Evolutionary conservation across 2,329 filamentous ascomycete species (phyloP), one percentile per base, ranked within the genome.

Genomic region (Ilyonectria robusta): DNA sequence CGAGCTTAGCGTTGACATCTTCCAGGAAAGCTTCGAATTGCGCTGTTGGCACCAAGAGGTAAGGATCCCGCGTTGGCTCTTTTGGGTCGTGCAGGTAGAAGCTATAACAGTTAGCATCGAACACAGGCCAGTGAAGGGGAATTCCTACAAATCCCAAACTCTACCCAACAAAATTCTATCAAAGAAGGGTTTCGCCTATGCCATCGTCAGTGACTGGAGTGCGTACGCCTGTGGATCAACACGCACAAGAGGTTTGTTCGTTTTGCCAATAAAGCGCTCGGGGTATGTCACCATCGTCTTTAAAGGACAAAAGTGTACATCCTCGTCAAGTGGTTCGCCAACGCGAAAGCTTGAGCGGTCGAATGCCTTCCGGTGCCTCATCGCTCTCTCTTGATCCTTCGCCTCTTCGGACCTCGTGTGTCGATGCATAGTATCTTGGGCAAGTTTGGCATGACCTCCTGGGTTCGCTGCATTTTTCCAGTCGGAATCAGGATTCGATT

Each of bases 101-200:
- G 61, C 92, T 93, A 54, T 15, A 19, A 11, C 19, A 29, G 60
- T 76, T 58, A 76, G 68, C 9, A 21, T 50, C 6, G 40, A 51
- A 9, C 11, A 40, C 7, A 46, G 9, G 5, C 7, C n/a, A 2
- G 26, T 9, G 7, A 55, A 29, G 10, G 13, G 19, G 11, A 2
- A 0, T 40, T 60, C 91, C 85, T 84, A 96, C 93, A 97, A 82
- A 69, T 95, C 90, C 94, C 94, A 97, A 11, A 83, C 76, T 65
- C 89, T 86, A 2, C 83, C 80, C 73, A 87, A 88, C 70, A 92
- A 84, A 56, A 93, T 86, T 3, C 78, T 75, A 37, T 87, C 83
- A 72, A 93, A 94, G 78, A 88, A 86, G 0, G 82, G 80, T 23
- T 71, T 73, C 5, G 80, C 81, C 84, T 86, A 23, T 8, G n/a